These are phyloP conservation scores for Thelonectria olida DNA, from an alignment of 2,329 filamentous ascomycete genomes.

Conservation along the genomic window DNA sequence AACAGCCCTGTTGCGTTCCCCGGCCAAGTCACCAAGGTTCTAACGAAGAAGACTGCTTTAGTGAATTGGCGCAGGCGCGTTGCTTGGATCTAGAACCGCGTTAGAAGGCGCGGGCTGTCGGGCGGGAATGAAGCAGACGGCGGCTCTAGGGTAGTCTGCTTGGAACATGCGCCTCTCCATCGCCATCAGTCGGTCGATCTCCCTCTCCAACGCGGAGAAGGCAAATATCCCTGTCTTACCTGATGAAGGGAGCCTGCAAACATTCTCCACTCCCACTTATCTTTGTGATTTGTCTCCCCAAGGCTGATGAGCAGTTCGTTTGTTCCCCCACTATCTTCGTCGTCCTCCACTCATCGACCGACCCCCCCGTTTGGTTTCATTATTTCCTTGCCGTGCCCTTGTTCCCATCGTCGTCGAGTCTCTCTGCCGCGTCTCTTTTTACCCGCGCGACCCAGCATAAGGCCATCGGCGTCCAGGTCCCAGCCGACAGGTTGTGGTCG, in stretches of 20 bases:
- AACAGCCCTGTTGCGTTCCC: neutral
- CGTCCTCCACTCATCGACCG: slow-evolving; percentile 33
- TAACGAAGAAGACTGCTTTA: too few relatives aligned
- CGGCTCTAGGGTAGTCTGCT: slow-evolving; percentile 24
- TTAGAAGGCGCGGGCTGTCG: slow-evolving; percentile 10
- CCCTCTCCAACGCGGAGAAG: neutral
- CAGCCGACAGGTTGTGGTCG: neutral
- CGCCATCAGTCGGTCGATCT: neutral
- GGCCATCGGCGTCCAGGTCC: neutral
- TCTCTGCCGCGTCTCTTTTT: neutral
- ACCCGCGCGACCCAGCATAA: slow-evolving; percentile 6
- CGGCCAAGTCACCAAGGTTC: neutral
- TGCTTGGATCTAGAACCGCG: slow-evolving; percentile 12
- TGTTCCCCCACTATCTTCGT: slow-evolving; percentile 32
- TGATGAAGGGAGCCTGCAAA: too few relatives aligned
- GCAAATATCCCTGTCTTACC: neutral
- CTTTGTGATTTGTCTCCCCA: neutral
- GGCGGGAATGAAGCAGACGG: neutral
- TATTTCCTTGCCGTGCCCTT: slow-evolving; percentile 17
- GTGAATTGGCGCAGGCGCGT: too few relatives aligned
- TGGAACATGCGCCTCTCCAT: neutral
- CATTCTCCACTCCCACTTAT: slow-evolving; percentile 6
- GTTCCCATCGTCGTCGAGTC: neutral
- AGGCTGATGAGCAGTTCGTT: slow-evolving; percentile 19
- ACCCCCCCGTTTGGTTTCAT: slow-evolving; percentile 28